Evolutionary conservation across 2,329 filamentous ascomycete species (phyloP).

Genomic region (Penicillium sp.): DNA sequence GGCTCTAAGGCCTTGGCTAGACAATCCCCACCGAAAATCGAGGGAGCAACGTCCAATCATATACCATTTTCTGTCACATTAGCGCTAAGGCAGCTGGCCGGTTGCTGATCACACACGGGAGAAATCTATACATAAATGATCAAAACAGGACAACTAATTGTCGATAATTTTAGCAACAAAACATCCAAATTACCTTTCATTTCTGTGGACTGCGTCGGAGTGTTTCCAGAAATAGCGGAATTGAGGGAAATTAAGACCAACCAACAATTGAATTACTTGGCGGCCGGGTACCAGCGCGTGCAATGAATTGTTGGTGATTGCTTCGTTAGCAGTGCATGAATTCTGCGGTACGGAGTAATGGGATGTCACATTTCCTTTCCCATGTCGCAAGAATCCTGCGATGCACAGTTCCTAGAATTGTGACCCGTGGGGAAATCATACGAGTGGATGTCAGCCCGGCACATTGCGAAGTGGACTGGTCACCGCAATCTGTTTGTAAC

Average conservation of each 20-base stretch:
- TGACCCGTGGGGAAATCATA: background rate
- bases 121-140: background rate
- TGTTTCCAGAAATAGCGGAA: background rate
- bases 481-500: background rate
- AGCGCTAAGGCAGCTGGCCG: background rate
- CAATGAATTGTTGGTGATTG: background rate
- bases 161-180: background rate
- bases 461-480: background rate
- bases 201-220: background rate
- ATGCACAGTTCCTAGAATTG: background rate
- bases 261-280: background rate
- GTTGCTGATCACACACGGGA: background rate
- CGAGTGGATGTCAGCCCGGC: background rate
- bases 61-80: background rate
- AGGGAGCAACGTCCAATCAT: background rate
- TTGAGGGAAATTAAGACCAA: background rate
- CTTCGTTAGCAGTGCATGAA: background rate
- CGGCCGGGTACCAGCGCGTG: background rate
- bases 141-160: background rate
- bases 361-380: background rate
- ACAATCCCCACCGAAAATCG: background rate
- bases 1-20: background rate
- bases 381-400: background rate
- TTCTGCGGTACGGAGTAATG: background rate
- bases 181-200: background rate